phyloP scores from a whole-genome alignment of 2,329 filamentous ascomycete genomes.

The Alternaria panax region DNA sequence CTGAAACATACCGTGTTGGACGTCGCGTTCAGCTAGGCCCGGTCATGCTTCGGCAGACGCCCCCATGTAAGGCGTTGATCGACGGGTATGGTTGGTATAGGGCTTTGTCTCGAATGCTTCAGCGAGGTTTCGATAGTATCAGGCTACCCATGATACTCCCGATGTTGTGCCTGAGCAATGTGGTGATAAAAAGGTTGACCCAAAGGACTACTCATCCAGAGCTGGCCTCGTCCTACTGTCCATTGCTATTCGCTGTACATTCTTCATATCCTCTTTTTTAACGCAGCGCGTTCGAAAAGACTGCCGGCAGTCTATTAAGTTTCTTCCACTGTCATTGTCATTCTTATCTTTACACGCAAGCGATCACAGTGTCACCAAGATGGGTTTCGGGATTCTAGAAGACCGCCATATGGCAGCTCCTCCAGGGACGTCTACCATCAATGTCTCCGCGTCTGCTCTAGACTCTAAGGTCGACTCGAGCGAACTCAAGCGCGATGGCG shows the following conservation, averaged over 20 bases:
- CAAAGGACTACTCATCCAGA: constrained; percentile 1
- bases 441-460: constrained; percentile 16
- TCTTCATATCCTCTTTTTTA: not conserved
- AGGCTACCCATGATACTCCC: constrained; percentile 5
- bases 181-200: constrained; percentile 14
- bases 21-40: not conserved
- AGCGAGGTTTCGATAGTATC: constrained; percentile 17
- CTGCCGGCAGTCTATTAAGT: constrained; percentile 37
- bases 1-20: constrained; percentile 21
- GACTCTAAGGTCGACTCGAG: constrained; percentile 26
- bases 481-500: constrained; percentile 57
- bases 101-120: constrained; percentile 14
- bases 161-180: constrained; percentile 2
- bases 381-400: constrained; percentile 44
- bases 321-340: not conserved
- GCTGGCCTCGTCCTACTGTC: constrained; percentile 13
- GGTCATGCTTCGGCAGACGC: constrained; percentile 7
- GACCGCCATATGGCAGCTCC: constrained; percentile 41
- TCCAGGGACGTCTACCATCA: constrained; percentile 43
- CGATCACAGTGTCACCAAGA: constrained; percentile 18
- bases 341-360: not conserved
- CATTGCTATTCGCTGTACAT: not conserved
- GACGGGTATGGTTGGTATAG: not conserved
- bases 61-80: not conserved
- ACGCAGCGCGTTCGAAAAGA: constrained; percentile 11